Conservation (phyloP, 345 rosid genomes). For the Pistacia vera region DNA sequence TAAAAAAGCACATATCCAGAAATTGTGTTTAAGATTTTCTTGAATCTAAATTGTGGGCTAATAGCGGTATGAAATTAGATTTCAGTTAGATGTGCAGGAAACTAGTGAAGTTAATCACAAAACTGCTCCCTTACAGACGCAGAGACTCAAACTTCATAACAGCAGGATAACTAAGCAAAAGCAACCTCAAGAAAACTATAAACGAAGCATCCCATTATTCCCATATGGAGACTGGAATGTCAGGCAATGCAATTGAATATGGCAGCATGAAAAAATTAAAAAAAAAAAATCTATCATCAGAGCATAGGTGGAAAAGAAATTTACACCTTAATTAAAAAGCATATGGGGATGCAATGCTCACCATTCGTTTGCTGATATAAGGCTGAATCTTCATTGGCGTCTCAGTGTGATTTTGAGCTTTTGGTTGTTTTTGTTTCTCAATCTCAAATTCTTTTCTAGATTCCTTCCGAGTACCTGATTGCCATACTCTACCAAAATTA, state of each 20-base stretch:
- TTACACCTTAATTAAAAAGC: neutral
- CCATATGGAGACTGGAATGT: neutral
- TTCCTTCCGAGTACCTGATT: slow-evolving; percentile 85
- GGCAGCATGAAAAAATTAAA: neutral
- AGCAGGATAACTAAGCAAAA: neutral
- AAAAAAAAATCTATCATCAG: neutral
- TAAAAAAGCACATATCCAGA: neutral
- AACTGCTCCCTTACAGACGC: neutral
- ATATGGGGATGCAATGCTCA: slow-evolving; percentile 27
- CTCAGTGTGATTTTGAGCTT: slow-evolving; percentile 46
- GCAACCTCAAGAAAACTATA: neutral
- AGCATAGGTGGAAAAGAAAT: neutral
- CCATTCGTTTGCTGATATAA: slow-evolving; percentile 79
- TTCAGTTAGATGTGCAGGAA: neutral
- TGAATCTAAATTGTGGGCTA: neutral
- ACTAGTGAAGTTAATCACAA: neutral
- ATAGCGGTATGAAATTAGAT: neutral
- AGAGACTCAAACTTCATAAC: neutral
- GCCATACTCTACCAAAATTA: slow-evolving; percentile 97
- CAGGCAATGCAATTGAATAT: slow-evolving; percentile 2
- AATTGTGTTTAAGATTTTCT: neutral
- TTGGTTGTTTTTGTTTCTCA: slow-evolving; percentile 58
- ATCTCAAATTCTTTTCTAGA: slow-evolving; percentile 85
- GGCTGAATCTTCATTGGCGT: slow-evolving; percentile 59
- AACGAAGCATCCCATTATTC: neutral